These are phyloP conservation scores for Wickerhamiella sorbophila DNA, from an alignment of 805 yeast species.

Conservation along the genomic window DNA sequence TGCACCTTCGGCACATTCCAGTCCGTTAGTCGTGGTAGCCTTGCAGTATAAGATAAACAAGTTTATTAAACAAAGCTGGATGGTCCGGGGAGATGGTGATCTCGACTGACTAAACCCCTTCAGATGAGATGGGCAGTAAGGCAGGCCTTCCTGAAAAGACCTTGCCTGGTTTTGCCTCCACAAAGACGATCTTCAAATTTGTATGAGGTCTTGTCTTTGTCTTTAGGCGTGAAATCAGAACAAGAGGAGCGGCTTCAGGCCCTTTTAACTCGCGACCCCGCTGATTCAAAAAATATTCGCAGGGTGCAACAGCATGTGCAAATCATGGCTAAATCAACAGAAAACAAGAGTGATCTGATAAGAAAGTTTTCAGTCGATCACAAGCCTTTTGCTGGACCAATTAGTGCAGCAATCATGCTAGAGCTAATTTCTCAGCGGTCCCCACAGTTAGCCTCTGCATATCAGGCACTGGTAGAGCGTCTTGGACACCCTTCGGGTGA, in stretches of 20 bases:
- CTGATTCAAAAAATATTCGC: not conserved
- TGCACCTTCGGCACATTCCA: too few species aligned
- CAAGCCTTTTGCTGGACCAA: not conserved
- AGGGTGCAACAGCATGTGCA: not conserved
- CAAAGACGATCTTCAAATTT: not conserved
- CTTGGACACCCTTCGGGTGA: not conserved
- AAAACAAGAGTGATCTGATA: not conserved
- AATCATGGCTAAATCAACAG: not conserved
- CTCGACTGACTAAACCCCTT: too few species aligned
- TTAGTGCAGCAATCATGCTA: not conserved
- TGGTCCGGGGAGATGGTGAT: too few species aligned
- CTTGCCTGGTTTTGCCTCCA: not conserved
- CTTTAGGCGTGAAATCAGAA: not conserved
- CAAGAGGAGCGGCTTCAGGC: not conserved
- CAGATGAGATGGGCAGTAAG: not conserved
- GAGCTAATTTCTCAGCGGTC: not conserved
- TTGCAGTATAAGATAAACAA: too few species aligned
- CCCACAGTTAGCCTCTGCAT: not conserved
- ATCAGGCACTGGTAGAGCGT: not conserved
- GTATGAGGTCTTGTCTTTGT: not conserved
- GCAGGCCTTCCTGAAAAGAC: not conserved
- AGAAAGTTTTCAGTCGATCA: not conserved
- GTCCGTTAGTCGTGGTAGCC: too few species aligned
- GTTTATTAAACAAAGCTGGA: too few species aligned
- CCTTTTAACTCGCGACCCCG: not conserved